These are phyloP conservation scores for Termitomyces sp. DNA, from an alignment of 768 basidiomycete genomes.

Conservation along the genomic window DNA sequence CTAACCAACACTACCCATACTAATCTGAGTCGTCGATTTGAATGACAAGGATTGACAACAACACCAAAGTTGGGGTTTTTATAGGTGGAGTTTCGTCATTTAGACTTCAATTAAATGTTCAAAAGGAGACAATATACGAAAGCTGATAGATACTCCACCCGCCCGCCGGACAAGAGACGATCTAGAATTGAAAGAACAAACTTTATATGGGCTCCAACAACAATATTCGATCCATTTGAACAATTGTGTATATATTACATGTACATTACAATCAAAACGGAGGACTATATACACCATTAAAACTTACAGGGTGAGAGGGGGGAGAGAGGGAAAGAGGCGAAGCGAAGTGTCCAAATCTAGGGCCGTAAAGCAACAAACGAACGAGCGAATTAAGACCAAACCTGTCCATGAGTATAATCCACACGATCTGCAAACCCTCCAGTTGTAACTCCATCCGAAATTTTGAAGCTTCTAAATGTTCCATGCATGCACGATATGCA, in stretches of 20 bases:
- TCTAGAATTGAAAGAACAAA: neutral
- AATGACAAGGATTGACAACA: neutral
- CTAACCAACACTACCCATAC: too few species aligned
- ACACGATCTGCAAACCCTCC: neutral
- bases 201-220: neutral
- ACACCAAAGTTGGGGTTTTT: neutral
- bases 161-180: too few species aligned
- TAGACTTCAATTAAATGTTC: neutral
- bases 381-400: neutral
- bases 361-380: neutral
- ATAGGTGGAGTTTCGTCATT: neutral
- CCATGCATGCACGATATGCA: neutral
- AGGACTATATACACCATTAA: constrained; percentile 7
- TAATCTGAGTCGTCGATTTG: neutral
- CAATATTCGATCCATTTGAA: neutral
- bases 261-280: constrained; percentile 16
- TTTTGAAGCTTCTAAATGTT: neutral
- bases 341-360: neutral
- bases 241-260: constrained; percentile 1
- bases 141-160: neutral
- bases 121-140: neutral
- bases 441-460: neutral
- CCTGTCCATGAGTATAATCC: neutral
- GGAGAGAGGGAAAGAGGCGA: neutral
- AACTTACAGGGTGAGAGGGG: neutral